These are phyloP conservation scores for Plasmodium falciparum DNA, from an alignment of 169 alveolate genomes.

Conservation along the genomic window DNA sequence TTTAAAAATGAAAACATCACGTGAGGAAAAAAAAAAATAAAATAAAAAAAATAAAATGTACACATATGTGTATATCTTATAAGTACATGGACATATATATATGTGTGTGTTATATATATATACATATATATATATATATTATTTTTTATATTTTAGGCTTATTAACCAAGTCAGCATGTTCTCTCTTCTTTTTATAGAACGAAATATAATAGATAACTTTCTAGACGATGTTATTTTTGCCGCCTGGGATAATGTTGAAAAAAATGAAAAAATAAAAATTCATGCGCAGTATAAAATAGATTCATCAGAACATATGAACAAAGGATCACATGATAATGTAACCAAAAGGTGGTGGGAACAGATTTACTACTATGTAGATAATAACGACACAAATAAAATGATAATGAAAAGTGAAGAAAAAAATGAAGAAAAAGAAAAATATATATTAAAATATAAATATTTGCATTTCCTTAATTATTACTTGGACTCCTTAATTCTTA, in stretches of 20 bases:
- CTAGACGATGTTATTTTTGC: constrained; percentile 12
- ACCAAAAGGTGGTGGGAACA: constrained; percentile 34
- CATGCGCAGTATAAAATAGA: background rate
- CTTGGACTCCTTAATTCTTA: constrained; percentile 19
- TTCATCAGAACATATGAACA: no score
- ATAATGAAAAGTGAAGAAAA: background rate
- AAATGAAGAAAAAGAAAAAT: background rate
- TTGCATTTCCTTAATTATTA: constrained; percentile 38
- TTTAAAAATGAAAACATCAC: constrained; percentile 21
- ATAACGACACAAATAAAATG: constrained; percentile 1
- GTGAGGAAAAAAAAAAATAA: background rate
- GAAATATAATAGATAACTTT: background rate
- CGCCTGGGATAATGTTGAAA: background rate
- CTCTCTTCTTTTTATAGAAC: constrained; percentile 8
- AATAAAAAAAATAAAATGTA: background rate
- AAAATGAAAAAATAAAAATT: background rate
- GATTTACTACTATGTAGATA: background rate
- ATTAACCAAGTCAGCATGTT: constrained; percentile 22
- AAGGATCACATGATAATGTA: background rate
- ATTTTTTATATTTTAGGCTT: constrained; percentile 9
- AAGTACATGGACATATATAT: background rate
- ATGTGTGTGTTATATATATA: background rate
- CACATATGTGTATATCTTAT: background rate
- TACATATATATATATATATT: background rate
- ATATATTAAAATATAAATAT: constrained; percentile 13